Conservation (phyloP, 1,284 basidiomycete genomes). For the Marasmius tenuissimus region DNA sequence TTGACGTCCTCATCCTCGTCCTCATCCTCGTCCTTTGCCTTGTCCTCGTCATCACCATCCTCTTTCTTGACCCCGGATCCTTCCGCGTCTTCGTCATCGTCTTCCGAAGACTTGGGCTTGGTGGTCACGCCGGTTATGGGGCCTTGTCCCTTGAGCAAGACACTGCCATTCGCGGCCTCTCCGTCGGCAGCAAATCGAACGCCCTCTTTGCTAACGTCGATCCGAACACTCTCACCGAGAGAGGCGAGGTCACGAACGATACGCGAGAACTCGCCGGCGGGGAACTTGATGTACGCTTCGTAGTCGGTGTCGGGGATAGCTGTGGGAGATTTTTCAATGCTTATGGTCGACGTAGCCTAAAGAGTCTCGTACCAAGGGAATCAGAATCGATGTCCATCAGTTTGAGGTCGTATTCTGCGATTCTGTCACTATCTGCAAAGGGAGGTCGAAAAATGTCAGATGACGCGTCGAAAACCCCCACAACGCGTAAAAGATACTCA, state of each 20-base stretch:
- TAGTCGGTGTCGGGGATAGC: constrained; percentile 94
- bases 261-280: constrained; percentile 84
- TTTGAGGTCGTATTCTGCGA: constrained; percentile 99
- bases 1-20: constrained; percentile 40
- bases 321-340: background rate
- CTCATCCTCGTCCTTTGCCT: constrained; percentile 42
- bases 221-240: constrained; percentile 93
- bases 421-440: constrained; percentile 80
- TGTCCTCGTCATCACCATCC: constrained; percentile 44
- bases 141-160: constrained; percentile 65
- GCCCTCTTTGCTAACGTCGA: constrained; percentile 96
- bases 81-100: constrained; percentile 47
- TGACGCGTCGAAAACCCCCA: constrained; percentile 5
- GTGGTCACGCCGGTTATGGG: constrained; percentile 10
- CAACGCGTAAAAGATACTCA: constrained; percentile 38
- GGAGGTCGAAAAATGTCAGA: constrained; percentile 14
- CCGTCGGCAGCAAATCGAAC: constrained; percentile 94
- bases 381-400: constrained; percentile 99
- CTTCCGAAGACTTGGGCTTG: constrained; percentile 40
- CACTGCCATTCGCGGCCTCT: constrained; percentile 90
- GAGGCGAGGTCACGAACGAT: constrained; percentile 94
- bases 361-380: constrained; percentile 73
- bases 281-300: constrained; percentile 91
- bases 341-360: background rate
- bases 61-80: constrained; percentile 40